These are phyloP conservation scores for Phytophthora macrochlamydospora DNA, from an alignment of 352 stramenopile species.

Conservation along the genomic window DNA sequence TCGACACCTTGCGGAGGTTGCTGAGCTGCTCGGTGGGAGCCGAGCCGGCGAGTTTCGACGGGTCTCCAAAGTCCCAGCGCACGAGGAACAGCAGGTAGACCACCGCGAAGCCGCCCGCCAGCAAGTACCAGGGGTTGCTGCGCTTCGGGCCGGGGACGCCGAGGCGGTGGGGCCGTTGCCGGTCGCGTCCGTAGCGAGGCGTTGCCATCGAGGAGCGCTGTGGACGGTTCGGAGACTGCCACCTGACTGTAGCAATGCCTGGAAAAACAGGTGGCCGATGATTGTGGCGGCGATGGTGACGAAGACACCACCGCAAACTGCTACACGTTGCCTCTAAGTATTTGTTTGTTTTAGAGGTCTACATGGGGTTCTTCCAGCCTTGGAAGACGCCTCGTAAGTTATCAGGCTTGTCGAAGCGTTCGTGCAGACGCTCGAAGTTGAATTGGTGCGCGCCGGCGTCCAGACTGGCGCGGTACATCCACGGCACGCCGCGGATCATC, in stretches of 20 bases:
- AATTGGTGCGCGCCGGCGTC: conserved; percentile 31
- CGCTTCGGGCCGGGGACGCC: conserved; percentile 14
- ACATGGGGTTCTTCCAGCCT: conserved; percentile 33
- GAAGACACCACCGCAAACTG: background rate
- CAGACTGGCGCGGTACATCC: conserved; percentile 53
- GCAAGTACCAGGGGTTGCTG: conserved; percentile 20
- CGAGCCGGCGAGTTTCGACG: conserved; percentile 16
- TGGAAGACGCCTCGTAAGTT: conserved; percentile 33
- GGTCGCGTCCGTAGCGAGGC: conserved; percentile 31
- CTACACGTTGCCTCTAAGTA: conserved; percentile 1
- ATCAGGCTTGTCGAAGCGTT: conserved; percentile 30
- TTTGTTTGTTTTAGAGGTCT: background rate
- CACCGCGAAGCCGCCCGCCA: conserved; percentile 24
- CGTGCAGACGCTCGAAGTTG: conserved; percentile 18
- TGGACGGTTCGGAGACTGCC: background rate
- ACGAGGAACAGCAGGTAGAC: conserved; percentile 38
- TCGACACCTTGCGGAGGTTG: conserved; percentile 34
- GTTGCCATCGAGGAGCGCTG: conserved; percentile 11
- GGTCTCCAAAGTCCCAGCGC: conserved; percentile 24
- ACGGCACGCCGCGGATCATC: conserved; percentile 63
- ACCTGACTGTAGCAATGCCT: conserved; percentile 2
- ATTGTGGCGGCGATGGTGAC: background rate
- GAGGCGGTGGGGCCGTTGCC: conserved; percentile 16
- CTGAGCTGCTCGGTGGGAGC: conserved; percentile 33
- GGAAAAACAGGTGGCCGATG: background rate